phyloP scores from a whole-genome alignment of 2,329 filamentous ascomycete genomes.

The Endothia cerciana region DNA sequence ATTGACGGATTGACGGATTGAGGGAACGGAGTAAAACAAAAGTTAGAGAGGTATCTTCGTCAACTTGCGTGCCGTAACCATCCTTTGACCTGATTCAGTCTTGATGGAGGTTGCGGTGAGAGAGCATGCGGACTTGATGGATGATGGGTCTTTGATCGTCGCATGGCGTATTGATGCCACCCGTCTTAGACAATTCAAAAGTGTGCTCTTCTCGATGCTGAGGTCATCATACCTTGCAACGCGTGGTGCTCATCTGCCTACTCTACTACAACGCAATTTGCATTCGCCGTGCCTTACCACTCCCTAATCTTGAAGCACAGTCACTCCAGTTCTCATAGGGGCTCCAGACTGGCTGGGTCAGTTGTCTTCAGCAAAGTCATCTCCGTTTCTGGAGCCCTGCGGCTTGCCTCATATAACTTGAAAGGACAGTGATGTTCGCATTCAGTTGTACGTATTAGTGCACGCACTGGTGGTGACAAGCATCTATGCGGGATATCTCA shows the following conservation, averaged over 20 bases:
- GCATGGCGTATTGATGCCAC: slow-evolving; percentile 11
- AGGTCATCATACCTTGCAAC: neutral
- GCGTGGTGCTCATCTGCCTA: neutral
- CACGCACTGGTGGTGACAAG: neutral
- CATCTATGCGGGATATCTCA: slow-evolving; percentile 20
- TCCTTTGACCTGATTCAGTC: slow-evolving; percentile 9
- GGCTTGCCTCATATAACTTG: neutral
- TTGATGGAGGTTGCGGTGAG: slow-evolving; percentile 9
- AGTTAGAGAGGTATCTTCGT: slow-evolving; percentile 1
- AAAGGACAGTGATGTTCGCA: neutral
- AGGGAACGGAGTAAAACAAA: slow-evolving; percentile 3
- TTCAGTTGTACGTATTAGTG: neutral
- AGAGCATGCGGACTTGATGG: slow-evolving; percentile 14
- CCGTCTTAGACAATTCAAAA: slow-evolving; percentile 20
- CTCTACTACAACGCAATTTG: neutral
- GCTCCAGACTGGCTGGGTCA: neutral
- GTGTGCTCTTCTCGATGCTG: slow-evolving; percentile 16
- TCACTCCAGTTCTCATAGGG: neutral
- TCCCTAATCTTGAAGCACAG: neutral
- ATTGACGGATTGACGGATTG: slow-evolving; percentile 8
- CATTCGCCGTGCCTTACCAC: neutral
- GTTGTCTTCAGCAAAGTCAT: neutral
- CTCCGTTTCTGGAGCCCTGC: neutral
- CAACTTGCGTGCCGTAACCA: slow-evolving; percentile 7
- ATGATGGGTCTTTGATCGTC: slow-evolving; percentile 20